These are phyloP conservation scores for Chamaenerion angustifolium DNA, from an alignment of 345 rosid genomes.

Conservation along the genomic window DNA sequence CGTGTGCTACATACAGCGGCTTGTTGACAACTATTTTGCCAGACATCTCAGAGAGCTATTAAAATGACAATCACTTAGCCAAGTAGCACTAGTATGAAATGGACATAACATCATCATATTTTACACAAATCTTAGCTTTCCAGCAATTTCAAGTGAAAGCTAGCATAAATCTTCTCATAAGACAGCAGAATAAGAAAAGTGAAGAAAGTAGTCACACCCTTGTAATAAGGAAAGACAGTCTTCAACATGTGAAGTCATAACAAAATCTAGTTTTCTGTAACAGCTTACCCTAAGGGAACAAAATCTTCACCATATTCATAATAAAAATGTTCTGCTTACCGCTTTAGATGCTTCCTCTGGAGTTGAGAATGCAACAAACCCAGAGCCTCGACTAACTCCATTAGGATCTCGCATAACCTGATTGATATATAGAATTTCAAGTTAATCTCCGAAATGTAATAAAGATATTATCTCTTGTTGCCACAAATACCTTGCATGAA, in stretches of 20 bases:
- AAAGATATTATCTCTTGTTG: too few species aligned
- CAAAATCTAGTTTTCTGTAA: too few species aligned
- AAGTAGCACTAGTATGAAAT: too few species aligned
- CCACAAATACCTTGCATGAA: constrained; percentile 53
- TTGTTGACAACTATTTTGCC: constrained; percentile 84
- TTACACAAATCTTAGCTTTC: too few species aligned
- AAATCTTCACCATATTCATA: too few species aligned
- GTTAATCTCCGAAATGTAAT: too few species aligned
- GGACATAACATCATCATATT: too few species aligned
- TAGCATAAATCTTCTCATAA: too few species aligned
- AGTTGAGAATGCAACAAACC: constrained; percentile 68
- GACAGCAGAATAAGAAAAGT: neutral
- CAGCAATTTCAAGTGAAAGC: too few species aligned
- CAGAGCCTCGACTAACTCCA: constrained; percentile 70
- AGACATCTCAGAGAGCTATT: constrained; percentile 65
- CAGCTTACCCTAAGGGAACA: too few species aligned
- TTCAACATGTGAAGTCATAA: too few species aligned
- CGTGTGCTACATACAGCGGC: constrained; percentile 89
- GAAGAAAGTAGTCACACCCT: neutral
- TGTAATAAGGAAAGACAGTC: too few species aligned
- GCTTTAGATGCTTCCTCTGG: constrained; percentile 80
- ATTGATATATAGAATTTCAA: neutral
- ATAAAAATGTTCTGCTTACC: constrained; percentile 28
- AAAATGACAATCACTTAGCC: neutral
- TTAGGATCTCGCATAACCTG: constrained; percentile 78